Percentiles rank a stretch among this genome's conserved stretches.
These are phyloP conservation scores for Tuber melanosporum DNA, from an alignment of 495 filamentous ascomycete species.

Conservation along the genomic window DNA sequence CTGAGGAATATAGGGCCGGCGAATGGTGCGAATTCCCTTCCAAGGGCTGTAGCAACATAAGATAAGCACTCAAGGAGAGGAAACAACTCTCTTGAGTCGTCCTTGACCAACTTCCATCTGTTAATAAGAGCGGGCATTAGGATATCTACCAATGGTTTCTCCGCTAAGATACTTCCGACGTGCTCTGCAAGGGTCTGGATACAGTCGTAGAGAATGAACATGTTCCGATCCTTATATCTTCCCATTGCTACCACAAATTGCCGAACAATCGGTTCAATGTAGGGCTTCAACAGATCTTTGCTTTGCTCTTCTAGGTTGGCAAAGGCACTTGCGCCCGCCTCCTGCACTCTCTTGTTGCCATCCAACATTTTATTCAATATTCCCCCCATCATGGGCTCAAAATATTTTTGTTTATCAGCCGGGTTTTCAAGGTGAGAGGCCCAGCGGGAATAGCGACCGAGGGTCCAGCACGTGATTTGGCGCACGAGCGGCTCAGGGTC, in stretches of 20 bases:
- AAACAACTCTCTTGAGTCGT: slow-evolving; percentile 90
- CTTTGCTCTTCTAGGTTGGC: slow-evolving; percentile 94
- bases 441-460: slow-evolving; percentile 91
- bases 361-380: slow-evolving; percentile 92
- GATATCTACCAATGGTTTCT: slow-evolving; percentile 68
- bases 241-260: slow-evolving; percentile 89
- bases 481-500: slow-evolving; percentile 88
- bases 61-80: slow-evolving; percentile 91
- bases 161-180: slow-evolving; percentile 69
- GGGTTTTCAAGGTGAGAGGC: slow-evolving; percentile 67
- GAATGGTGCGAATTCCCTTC: slow-evolving; percentile 73
- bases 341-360: slow-evolving; percentile 94
- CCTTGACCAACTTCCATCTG: slow-evolving; percentile 77
- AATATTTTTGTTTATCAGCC: slow-evolving; percentile 64
- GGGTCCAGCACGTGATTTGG: slow-evolving; percentile 96
- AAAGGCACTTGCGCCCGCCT: slow-evolving; percentile 92
- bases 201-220: slow-evolving; percentile 98
- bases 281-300: slow-evolving; percentile 67
- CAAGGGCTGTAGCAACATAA: slow-evolving; percentile 83
- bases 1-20: slow-evolving; percentile 75
- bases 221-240: slow-evolving; percentile 96
- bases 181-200: slow-evolving; percentile 94
- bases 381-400: slow-evolving; percentile 96
- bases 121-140: slow-evolving; percentile 93
- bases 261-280: slow-evolving; percentile 80